Evolutionary conservation across 2,329 filamentous ascomycete species (phyloP).

Genomic region (Pseudonectria buxi): DNA sequence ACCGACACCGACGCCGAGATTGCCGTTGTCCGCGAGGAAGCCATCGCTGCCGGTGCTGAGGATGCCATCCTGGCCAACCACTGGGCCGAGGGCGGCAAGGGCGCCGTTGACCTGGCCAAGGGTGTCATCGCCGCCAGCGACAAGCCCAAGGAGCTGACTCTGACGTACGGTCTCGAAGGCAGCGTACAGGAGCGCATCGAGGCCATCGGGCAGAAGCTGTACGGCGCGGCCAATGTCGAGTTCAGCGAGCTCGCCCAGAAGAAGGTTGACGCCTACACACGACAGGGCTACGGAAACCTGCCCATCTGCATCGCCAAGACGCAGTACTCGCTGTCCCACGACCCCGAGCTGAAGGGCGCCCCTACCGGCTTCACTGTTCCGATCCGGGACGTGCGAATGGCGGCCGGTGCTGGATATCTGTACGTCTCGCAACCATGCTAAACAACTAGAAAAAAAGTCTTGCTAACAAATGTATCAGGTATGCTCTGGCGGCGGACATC

Average conservation of each 20-base stretch:
- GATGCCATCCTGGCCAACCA: conserved; percentile 93
- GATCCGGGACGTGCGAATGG: conserved; percentile 88
- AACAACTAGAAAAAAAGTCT: conserved; percentile 5
- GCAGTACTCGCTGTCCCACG: conserved; percentile 92
- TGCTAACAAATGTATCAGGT: conserved; percentile 46
- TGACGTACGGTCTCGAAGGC: conserved; percentile 76
- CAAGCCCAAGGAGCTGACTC: conserved; percentile 79
- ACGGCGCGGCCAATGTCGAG: conserved; percentile 81
- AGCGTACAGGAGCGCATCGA: conserved; percentile 85
- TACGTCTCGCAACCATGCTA: conserved; percentile 37
- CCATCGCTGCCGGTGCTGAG: conserved; percentile 84
- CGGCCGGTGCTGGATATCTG: conserved; percentile 88
- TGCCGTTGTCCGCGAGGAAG: conserved; percentile 80
- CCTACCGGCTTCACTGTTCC: conserved; percentile 91
- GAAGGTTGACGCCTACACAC: conserved; percentile 92
- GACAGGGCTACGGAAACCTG: conserved; percentile 85
- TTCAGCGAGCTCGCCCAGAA: conserved; percentile 91
- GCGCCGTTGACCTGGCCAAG: conserved; percentile 81
- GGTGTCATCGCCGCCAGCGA: conserved; percentile 77
- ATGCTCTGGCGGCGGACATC: conserved; percentile 92
- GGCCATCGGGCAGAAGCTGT: conserved; percentile 86
- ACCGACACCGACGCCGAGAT: conserved; percentile 93
- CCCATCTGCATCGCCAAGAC: conserved; percentile 98
- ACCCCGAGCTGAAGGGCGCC: conserved; percentile 88
- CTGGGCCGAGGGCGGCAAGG: conserved; percentile 91